Percentiles rank a stretch among this genome's conserved stretches.
phyloP scores from a whole-genome alignment of 768 basidiomycete genomes.

The Pleurotus tuoliensis region DNA sequence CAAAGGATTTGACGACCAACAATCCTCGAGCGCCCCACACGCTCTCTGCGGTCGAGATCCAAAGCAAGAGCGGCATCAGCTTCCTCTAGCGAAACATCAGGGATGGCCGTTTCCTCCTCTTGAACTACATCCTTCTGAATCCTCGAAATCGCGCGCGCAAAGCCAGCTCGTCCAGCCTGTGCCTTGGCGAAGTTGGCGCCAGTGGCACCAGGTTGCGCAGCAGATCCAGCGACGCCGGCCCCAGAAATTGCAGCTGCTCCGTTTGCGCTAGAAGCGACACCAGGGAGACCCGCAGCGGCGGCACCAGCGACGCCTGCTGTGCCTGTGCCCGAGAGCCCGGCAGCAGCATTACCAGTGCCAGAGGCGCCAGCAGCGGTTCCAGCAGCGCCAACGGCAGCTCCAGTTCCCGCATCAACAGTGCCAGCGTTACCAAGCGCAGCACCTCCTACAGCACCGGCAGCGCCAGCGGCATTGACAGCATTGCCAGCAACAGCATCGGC shows the following conservation, averaged over 20 bases:
- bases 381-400: not conserved
- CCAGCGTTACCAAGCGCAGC: not conserved
- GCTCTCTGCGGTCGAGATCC: slow-evolving; percentile 3
- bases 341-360: not conserved
- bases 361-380: not conserved
- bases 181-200: not conserved
- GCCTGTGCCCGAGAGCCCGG: not conserved
- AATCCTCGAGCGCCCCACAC: not conserved
- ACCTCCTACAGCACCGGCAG: not conserved
- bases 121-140: too few relatives aligned
- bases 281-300: not conserved
- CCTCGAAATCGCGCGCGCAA: not conserved
- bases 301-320: not conserved
- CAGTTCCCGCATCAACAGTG: not conserved
- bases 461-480: not conserved
- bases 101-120: not conserved
- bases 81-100: not conserved
- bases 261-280: not conserved
- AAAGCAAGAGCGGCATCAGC: not conserved
- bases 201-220: not conserved
- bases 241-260: not conserved
- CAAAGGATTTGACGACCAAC: not conserved
- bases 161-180: not conserved
- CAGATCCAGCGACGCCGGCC: not conserved
- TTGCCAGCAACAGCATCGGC: not conserved